Percentiles rank a stretch among this genome's conserved stretches.
These are phyloP conservation scores for Aspergillus avenaceus DNA, from an alignment of 495 filamentous ascomycete genomes.

Conservation along the genomic window DNA sequence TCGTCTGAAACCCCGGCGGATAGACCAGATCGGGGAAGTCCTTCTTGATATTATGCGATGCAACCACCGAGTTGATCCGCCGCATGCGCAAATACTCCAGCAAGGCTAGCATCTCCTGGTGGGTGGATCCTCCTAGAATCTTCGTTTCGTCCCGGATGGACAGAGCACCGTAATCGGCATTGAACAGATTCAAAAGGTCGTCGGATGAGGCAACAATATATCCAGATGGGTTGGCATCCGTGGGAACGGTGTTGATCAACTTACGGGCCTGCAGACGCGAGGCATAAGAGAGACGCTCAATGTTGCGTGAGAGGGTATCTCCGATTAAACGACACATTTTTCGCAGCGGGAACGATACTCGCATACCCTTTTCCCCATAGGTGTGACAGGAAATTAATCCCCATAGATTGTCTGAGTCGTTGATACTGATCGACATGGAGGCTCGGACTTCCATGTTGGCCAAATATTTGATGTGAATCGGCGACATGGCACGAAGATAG, in stretches of 20 bases:
- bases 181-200: conserved; percentile 79
- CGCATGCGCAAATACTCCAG: conserved; percentile 81
- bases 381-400: conserved; percentile 86
- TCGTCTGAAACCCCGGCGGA: conserved; percentile 69
- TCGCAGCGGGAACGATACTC: conserved; percentile 84
- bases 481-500: conserved; percentile 82
- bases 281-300: conserved; percentile 84
- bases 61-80: conserved; percentile 69
- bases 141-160: conserved; percentile 88
- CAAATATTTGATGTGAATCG: conserved; percentile 85
- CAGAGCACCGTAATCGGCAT: conserved; percentile 83
- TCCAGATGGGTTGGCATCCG: conserved; percentile 77
- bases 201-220: conserved; percentile 92
- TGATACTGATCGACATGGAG: conserved; percentile 94
- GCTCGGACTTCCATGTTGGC: conserved; percentile 86
- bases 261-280: conserved; percentile 64
- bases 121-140: conserved; percentile 68
- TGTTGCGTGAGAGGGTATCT: conserved; percentile 81
- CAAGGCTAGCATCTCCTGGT: conserved; percentile 83
- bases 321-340: conserved; percentile 94
- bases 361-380: conserved; percentile 78
- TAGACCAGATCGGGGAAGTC: conserved; percentile 87
- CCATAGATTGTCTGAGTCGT: conserved; percentile 81
- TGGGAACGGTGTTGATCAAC: conserved; percentile 55
- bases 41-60: conserved; percentile 68